Percentiles rank a stretch among this genome's conserved stretches.
Conservation (phyloP, 1,284 basidiomycete species). For the Cutaneotrichosporon cyanovorans region DNA sequence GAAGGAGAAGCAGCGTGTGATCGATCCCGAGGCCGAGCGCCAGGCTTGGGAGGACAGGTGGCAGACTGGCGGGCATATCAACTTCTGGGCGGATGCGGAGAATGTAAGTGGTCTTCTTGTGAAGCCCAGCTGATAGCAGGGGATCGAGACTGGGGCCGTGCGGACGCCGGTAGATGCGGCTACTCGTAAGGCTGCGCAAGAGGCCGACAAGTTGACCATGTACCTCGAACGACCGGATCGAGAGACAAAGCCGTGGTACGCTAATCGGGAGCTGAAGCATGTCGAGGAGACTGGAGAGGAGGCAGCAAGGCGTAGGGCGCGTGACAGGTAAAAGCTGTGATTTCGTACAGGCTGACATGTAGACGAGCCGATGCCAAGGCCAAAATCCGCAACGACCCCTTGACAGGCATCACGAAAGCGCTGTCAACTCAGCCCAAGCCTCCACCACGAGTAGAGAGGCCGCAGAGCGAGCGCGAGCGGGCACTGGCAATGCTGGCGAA, state of each 20-base stretch:
- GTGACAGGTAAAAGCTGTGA: conserved; percentile 25
- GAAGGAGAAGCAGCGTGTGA: conserved; percentile 9
- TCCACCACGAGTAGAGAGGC: background rate
- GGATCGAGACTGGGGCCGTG: too few species aligned
- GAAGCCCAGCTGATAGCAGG: too few species aligned
- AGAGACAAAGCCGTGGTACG: conserved; percentile 47
- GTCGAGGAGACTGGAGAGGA: conserved; percentile 42
- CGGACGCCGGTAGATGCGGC: conserved; percentile 22
- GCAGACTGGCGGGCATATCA: conserved; percentile 37
- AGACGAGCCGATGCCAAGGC: conserved; percentile 41
- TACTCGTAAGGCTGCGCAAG: conserved; percentile 35
- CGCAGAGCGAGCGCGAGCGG: conserved; percentile 37
- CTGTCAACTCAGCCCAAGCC: conserved; percentile 4
- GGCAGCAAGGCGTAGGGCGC: conserved; percentile 33
- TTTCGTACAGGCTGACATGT: conserved; percentile 1
- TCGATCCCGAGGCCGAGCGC: conserved; percentile 3
- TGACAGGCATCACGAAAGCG: conserved; percentile 31
- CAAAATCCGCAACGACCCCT: conserved; percentile 38
- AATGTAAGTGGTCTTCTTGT: conserved; percentile 19
- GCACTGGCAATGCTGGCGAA: conserved; percentile 41
- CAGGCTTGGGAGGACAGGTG: conserved; percentile 13
- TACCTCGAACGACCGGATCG: conserved; percentile 44
- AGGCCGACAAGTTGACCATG: conserved; percentile 43
- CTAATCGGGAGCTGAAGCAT: conserved; percentile 36
- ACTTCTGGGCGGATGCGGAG: conserved; percentile 43